Conservation (phyloP, 2,329 filamentous ascomycete genomes). For the Penicillium sp. region DNA sequence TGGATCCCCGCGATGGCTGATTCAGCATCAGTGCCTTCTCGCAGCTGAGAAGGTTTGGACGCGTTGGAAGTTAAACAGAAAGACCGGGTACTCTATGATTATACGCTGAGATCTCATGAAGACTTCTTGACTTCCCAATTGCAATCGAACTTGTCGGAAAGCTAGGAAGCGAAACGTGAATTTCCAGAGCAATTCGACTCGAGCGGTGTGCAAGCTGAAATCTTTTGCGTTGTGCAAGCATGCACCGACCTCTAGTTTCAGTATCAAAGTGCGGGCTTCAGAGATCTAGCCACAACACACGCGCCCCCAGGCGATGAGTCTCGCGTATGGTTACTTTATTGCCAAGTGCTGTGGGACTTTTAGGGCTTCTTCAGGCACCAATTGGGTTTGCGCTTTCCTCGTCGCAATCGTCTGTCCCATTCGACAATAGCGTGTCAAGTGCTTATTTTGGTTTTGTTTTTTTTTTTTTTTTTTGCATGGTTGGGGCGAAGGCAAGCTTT, state of each 20-base stretch:
- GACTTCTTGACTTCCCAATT: neutral
- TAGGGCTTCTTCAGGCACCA: neutral
- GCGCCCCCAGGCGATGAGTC: neutral
- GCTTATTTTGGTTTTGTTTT: no score
- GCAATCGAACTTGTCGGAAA: neutral
- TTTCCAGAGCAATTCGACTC: neutral
- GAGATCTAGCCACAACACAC: neutral
- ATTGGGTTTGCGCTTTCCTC: neutral
- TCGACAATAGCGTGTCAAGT: neutral
- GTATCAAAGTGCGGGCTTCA: neutral
- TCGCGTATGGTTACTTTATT: neutral
- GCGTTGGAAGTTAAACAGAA: neutral
- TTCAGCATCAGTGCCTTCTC: no score
- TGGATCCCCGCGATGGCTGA: no score
- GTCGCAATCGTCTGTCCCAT: neutral
- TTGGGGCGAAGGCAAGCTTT: neutral
- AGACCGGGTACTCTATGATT: accelerated
- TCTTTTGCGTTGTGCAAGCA: no score
- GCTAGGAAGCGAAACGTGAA: neutral
- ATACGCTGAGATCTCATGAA: neutral
- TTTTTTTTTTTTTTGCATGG: no score
- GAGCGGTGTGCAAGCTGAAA: accelerated
- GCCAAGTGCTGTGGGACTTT: no score
- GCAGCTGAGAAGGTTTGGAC: neutral
- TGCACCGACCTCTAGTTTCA: neutral